Conservation (phyloP, 768 basidiomycete species). For the Panaeolus papilionaceus region DNA sequence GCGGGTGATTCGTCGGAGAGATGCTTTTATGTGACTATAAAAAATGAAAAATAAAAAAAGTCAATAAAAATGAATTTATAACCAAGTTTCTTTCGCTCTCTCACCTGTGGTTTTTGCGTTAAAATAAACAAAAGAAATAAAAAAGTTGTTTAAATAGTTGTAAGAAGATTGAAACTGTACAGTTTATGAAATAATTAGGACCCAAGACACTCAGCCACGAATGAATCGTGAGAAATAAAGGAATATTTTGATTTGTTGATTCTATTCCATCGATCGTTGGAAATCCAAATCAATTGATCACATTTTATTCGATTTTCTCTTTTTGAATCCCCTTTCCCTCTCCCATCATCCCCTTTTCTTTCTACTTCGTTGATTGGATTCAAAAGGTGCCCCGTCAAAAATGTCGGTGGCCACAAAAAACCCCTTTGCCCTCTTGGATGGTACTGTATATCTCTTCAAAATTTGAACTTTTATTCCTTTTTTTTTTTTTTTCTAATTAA, state of each 20-base stretch:
- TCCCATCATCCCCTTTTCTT: constrained; percentile 24
- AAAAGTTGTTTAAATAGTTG: constrained; percentile 28
- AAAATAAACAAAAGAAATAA: constrained; percentile 16
- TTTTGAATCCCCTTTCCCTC: constrained; percentile 25
- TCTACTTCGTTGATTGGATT: constrained; percentile 35
- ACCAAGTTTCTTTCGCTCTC: constrained; percentile 27
- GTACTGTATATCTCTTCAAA: constrained; percentile 47
- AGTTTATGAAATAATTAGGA: constrained; percentile 46
- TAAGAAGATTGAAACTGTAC: constrained; percentile 48
- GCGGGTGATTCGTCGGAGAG: constrained; percentile 85
- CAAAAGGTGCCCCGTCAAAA: constrained; percentile 67
- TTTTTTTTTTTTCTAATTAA: constrained; percentile 7
- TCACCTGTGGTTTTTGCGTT: constrained; percentile 74
- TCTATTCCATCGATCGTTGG: neutral
- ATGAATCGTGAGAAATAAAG: constrained; percentile 12
- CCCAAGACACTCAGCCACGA: constrained; percentile 42
- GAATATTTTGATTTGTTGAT: constrained; percentile 15
- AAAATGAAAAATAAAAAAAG: constrained; percentile 24
- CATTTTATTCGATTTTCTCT: constrained; percentile 1
- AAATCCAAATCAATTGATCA: constrained; percentile 21
- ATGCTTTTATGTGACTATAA: constrained; percentile 82
- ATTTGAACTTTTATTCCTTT: constrained; percentile 25
- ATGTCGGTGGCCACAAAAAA: constrained; percentile 94
- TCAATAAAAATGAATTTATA: neutral
- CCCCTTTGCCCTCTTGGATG: constrained; percentile 84